phyloP scores from a whole-genome alignment of 225 moss, liverwort and hornwort genomes.

The Pseudisothecium myosuroides region DNA sequence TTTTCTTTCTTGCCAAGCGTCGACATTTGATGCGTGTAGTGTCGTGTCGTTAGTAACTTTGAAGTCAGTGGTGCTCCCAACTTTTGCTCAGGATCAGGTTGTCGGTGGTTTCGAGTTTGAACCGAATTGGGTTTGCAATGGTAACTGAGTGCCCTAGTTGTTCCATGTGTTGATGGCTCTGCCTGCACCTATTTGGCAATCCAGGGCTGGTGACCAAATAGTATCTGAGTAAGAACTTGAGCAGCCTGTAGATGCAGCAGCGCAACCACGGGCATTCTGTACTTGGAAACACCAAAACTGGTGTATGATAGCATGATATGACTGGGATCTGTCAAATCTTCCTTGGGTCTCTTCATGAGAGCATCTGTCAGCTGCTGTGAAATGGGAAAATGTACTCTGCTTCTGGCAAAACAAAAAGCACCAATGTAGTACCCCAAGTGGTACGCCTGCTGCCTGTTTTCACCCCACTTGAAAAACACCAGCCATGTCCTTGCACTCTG shows the following conservation, averaged over 20 bases:
- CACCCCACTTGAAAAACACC: neutral
- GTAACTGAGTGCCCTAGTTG: neutral
- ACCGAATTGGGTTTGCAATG: neutral
- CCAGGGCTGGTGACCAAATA: neutral
- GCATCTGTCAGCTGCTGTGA: conserved; percentile 35
- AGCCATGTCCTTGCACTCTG: neutral
- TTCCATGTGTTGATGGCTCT: neutral
- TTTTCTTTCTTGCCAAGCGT: neutral
- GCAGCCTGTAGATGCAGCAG: neutral
- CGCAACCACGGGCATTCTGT: neutral
- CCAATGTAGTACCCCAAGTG: neutral
- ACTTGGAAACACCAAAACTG: neutral
- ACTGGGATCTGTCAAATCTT: conserved; percentile 28
- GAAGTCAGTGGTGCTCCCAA: neutral
- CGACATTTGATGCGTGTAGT: neutral
- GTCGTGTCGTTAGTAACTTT: neutral
- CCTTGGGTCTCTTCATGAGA: conserved; percentile 32
- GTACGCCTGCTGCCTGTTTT: neutral
- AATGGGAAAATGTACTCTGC: neutral
- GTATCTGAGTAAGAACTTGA: neutral
- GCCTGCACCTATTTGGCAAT: neutral
- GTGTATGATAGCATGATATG: conserved; percentile 9
- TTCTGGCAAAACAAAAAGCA: neutral
- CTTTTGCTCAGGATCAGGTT: neutral
- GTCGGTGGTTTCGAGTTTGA: neutral